phyloP scores from a whole-genome alignment of 768 basidiomycete species.

The Xanthoconium purpureum region DNA sequence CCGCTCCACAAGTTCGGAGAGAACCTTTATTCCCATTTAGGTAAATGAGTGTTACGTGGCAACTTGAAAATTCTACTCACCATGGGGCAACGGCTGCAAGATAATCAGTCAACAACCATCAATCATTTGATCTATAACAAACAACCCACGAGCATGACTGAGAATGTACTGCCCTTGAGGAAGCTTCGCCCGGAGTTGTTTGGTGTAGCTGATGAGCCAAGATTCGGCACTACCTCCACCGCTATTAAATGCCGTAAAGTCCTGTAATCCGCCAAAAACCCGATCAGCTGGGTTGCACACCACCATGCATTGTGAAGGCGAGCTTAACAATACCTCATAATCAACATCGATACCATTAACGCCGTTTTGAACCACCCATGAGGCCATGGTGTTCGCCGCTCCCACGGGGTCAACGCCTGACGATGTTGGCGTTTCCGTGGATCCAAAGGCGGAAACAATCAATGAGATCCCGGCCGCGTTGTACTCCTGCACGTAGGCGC shows the following conservation, averaged over 20 bases:
- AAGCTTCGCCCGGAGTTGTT: slow-evolving; percentile 30
- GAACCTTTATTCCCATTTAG: slow-evolving; percentile 9
- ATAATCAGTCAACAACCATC: background rate
- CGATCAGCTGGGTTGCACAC: background rate
- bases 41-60: background rate
- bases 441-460: slow-evolving; percentile 55
- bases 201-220: slow-evolving; percentile 35
- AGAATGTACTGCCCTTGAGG: slow-evolving; percentile 34
- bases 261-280: slow-evolving; percentile 11
- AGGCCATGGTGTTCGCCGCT: slow-evolving; percentile 43
- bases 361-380: slow-evolving; percentile 45
- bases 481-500: slow-evolving; percentile 45
- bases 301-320: background rate
- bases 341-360: slow-evolving; percentile 55
- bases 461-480: slow-evolving; percentile 54
- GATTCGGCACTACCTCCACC: slow-evolving; percentile 37
- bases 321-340: slow-evolving; percentile 37
- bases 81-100: slow-evolving; percentile 18
- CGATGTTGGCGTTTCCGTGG: slow-evolving; percentile 41
- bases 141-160: slow-evolving; percentile 34
- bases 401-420: slow-evolving; percentile 37
- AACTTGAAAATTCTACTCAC: slow-evolving; percentile 1
- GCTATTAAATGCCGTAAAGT: slow-evolving; percentile 31
- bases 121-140: background rate
- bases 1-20: slow-evolving; percentile 17